Evolutionary conservation across 1,139 yeast genomes (phyloP).

Genomic region (Pneumocystis jirovecii): DNA sequence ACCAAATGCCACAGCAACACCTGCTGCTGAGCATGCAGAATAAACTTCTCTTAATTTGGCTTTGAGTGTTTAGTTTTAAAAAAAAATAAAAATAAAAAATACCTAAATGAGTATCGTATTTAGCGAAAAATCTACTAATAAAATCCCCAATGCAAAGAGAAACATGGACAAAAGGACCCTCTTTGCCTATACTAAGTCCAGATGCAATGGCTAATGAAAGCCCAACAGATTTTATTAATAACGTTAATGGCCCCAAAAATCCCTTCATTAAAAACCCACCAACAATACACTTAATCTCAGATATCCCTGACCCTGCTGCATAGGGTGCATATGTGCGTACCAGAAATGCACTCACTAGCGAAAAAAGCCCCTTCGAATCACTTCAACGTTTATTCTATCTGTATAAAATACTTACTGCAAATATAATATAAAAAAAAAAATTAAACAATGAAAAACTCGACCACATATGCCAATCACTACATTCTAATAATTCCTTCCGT

Average conservation of each 20-base stretch:
- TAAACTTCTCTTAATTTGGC: constrained; percentile 39
- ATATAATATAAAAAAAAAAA: constrained; percentile 6
- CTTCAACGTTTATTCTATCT: no score
- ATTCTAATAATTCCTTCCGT: not conserved
- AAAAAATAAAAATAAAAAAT: constrained; percentile 3
- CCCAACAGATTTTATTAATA: constrained; percentile 60
- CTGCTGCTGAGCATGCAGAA: constrained; percentile 68
- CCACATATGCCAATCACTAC: constrained; percentile 28
- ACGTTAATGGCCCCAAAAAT: constrained; percentile 60
- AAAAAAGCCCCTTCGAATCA: constrained; percentile 49
- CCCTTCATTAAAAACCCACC: constrained; percentile 77
- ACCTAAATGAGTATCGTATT: constrained; percentile 26
- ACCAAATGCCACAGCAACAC: constrained; percentile 63
- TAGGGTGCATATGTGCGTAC: constrained; percentile 66
- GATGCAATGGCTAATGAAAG: constrained; percentile 77
- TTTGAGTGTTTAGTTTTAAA: constrained; percentile 11
- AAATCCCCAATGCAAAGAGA: constrained; percentile 70
- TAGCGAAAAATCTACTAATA: constrained; percentile 41
- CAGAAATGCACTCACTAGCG: constrained; percentile 47
- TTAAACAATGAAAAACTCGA: constrained; percentile 12
- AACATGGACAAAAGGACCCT: constrained; percentile 76
- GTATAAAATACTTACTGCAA: constrained; percentile 21
- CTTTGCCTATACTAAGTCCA: constrained; percentile 70
- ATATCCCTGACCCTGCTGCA: constrained; percentile 95
- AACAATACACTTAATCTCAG: constrained; percentile 89